A percentile compares a stretch with the other conserved stretches of the same genome.
Conservation (phyloP, 805 yeast species). For the Aciculoconidium aculeatum region DNA sequence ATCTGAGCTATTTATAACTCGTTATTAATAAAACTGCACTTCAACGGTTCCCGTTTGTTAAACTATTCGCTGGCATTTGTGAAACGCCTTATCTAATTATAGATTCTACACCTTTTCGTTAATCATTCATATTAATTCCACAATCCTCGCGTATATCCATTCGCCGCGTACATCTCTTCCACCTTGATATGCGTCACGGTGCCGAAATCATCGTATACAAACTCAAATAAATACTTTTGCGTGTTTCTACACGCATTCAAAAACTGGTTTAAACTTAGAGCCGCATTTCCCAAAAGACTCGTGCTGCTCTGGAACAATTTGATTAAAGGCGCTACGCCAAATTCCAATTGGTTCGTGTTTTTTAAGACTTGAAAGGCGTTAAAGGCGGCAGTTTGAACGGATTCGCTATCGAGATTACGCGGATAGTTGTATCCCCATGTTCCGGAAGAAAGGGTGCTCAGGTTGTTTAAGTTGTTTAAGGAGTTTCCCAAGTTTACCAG, state of each 20-base stretch:
- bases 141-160: conserved; percentile 1
- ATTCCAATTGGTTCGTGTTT: conserved; percentile 29
- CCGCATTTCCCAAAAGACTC: conserved; percentile 21
- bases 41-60: no score
- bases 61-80: no score
- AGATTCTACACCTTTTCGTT: no score
- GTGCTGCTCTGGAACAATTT: conserved; percentile 29
- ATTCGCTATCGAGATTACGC: conserved; percentile 25
- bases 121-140: conserved; percentile 2
- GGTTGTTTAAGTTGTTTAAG: no score
- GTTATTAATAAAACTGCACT: no score
- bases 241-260: conserved; percentile 22
- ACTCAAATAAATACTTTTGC: conserved; percentile 32
- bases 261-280: conserved; percentile 26
- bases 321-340: conserved; percentile 30
- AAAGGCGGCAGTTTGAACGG: conserved; percentile 38
- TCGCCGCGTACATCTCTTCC: conserved; percentile 5
- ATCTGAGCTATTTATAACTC: no score
- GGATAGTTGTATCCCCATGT: no score
- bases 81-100: no score
- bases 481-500: no score
- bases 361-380: conserved; percentile 34
- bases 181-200: conserved; percentile 39
- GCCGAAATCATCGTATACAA: conserved; percentile 41
- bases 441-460: no score